phyloP scores from a whole-genome alignment of 225 moss, liverwort and hornwort genomes.

The Sphagnum tenellum region DNA sequence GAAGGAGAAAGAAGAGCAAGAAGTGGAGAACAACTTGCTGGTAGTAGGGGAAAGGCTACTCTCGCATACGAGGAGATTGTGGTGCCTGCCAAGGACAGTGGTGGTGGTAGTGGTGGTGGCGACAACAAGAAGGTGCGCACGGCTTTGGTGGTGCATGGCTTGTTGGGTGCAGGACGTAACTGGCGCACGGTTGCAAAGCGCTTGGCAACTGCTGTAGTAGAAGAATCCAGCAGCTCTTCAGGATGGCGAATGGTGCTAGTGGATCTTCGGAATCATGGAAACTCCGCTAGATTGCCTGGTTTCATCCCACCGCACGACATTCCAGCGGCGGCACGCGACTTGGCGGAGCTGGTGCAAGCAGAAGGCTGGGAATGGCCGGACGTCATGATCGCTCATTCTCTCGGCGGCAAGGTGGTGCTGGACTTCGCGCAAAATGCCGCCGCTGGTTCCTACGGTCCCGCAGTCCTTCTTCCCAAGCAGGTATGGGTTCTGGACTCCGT shows the following conservation, averaged over 20 bases:
- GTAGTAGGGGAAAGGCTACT: slow-evolving; percentile 24
- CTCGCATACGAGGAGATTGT: slow-evolving; percentile 71
- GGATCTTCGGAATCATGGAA: slow-evolving; percentile 86
- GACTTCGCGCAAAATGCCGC: slow-evolving; percentile 64
- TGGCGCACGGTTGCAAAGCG: slow-evolving; percentile 81
- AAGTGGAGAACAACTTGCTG: no score
- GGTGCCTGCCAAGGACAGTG: slow-evolving; percentile 26
- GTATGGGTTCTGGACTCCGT: slow-evolving; percentile 95
- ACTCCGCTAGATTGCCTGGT: slow-evolving; percentile 41
- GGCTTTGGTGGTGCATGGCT: slow-evolving; percentile 79
- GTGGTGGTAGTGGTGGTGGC: background rate
- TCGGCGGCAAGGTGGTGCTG: slow-evolving; percentile 88
- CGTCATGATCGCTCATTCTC: slow-evolving; percentile 77
- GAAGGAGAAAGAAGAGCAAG: no score
- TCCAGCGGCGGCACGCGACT: slow-evolving; percentile 65
- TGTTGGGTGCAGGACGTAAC: slow-evolving; percentile 85
- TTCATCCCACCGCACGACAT: slow-evolving; percentile 72
- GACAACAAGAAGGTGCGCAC: slow-evolving; percentile 35
- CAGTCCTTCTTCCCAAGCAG: slow-evolving; percentile 67
- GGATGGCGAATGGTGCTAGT: slow-evolving; percentile 86
- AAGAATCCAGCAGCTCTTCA: slow-evolving; percentile 20
- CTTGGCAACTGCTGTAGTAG: slow-evolving; percentile 41
- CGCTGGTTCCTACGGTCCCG: slow-evolving; percentile 45
- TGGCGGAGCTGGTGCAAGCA: slow-evolving; percentile 60
- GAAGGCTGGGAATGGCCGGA: slow-evolving; percentile 63